Evolutionary conservation across 345 rosid species (phyloP).

Genomic region (Sapria himalayana): DNA sequence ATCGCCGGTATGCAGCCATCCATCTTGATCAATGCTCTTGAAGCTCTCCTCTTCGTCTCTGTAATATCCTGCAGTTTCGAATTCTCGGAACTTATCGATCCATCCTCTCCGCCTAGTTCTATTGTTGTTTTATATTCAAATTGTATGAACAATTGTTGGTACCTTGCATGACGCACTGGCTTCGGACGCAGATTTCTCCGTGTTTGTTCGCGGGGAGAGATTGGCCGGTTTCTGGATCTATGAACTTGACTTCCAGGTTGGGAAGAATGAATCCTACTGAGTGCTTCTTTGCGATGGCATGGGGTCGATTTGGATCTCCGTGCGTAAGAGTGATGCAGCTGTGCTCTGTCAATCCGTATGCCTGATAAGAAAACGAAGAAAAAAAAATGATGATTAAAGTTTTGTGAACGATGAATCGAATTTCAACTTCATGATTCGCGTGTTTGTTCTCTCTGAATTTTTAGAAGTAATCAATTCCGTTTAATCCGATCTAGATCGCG

Average conservation of each 20-base stretch:
- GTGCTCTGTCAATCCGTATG: constrained; percentile 93
- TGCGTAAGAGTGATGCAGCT: constrained; percentile 82
- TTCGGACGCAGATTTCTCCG: constrained; percentile 79
- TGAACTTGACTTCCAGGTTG: constrained; percentile 65
- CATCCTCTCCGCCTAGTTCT: too few species aligned
- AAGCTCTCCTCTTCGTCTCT: constrained; percentile 57
- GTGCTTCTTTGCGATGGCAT: constrained; percentile 49
- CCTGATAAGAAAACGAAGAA: constrained; percentile 16
- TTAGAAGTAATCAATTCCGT: too few species aligned
- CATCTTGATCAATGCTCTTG: constrained; percentile 46
- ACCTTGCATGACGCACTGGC: constrained; percentile 91
- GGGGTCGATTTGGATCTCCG: constrained; percentile 34
- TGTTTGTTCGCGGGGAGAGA: constrained; percentile 54
- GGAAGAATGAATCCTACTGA: constrained; percentile 83
- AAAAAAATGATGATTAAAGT: too few species aligned
- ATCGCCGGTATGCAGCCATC: constrained; percentile 91
- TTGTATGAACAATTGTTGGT: not conserved
- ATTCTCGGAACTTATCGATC: not conserved
- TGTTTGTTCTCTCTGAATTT: too few species aligned
- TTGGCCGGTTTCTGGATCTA: constrained; percentile 48
- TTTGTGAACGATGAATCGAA: too few species aligned
- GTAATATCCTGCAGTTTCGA: constrained; percentile 30
- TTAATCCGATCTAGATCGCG: too few species aligned
- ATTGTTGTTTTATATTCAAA: too few species aligned
- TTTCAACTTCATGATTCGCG: too few species aligned